phyloP scores from a whole-genome alignment of 768 basidiomycete genomes.

The Dendrothele bispora region DNA sequence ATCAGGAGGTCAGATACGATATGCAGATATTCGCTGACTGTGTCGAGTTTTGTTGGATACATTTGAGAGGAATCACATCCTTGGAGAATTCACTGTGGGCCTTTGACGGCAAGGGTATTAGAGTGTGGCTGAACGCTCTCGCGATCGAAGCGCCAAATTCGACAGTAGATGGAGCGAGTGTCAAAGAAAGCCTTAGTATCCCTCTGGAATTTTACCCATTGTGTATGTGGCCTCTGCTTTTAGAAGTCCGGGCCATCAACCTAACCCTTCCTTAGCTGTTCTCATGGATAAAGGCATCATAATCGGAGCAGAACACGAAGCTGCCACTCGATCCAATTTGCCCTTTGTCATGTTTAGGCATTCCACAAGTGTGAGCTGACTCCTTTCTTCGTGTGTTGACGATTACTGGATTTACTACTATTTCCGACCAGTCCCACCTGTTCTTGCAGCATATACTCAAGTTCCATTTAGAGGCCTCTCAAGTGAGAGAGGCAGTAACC shows the following conservation, averaged over 20 bases:
- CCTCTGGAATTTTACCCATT: constrained; percentile 93
- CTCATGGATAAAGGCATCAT: constrained; percentile 99
- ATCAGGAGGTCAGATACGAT: constrained; percentile 93
- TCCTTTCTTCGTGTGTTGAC: constrained; percentile 1
- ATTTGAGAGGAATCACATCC: constrained; percentile 88
- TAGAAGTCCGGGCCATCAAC: not conserved
- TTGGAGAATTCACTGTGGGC: constrained; percentile 98
- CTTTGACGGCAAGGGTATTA: constrained; percentile 85
- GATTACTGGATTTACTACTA: constrained; percentile 3
- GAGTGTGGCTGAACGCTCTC: constrained; percentile 95
- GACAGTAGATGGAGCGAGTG: no score
- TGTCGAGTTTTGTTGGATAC: constrained; percentile 99
- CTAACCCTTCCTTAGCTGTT: constrained; percentile 58
- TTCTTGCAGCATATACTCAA: constrained; percentile 91
- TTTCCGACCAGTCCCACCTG: constrained; percentile 71
- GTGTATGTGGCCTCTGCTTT: constrained; percentile 49
- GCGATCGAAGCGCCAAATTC: constrained; percentile 77
- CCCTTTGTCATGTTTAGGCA: constrained; percentile 92
- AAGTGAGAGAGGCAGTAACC: constrained; percentile 73
- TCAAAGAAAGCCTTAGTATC: constrained; percentile 93
- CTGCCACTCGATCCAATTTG: constrained; percentile 68
- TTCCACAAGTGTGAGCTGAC: constrained; percentile 73
- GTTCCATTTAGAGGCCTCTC: constrained; percentile 68
- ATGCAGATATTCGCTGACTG: constrained; percentile 95
- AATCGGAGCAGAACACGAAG: constrained; percentile 92